A percentile compares a stretch with the other conserved stretches of the same genome.
Conservation (phyloP, 2,329 filamentous ascomycete genomes). For the Gnomoniopsis sp. region DNA sequence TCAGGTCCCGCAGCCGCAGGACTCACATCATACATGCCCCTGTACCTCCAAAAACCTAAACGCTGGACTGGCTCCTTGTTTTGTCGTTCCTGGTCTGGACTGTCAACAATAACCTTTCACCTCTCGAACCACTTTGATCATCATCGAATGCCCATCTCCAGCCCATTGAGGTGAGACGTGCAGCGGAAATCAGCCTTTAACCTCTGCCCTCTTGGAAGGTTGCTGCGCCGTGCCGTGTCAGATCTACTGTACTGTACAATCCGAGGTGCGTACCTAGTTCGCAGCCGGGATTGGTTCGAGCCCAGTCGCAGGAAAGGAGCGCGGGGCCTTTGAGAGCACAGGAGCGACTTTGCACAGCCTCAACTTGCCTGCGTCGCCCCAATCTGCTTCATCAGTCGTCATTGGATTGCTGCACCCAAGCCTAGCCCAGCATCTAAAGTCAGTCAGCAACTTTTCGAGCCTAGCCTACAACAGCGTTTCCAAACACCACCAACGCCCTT, state of each 20-base stretch:
- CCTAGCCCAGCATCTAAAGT: neutral
- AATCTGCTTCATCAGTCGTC: slow-evolving; percentile 10
- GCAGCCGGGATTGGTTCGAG: slow-evolving; percentile 16
- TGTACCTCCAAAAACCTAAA: too few species aligned
- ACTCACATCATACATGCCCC: too few species aligned
- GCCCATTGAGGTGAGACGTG: too few species aligned
- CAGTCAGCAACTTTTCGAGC: neutral
- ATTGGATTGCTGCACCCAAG: slow-evolving; percentile 7
- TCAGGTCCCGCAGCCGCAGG: too few species aligned
- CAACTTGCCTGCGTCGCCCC: slow-evolving; percentile 15
- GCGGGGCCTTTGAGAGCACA: slow-evolving; percentile 14
- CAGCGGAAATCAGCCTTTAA: too few species aligned
- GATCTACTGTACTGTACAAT: too few species aligned
- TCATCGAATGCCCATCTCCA: too few species aligned
- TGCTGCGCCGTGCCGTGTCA: neutral
- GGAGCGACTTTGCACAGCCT: slow-evolving; percentile 16
- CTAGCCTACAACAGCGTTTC: neutral
- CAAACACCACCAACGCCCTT: neutral
- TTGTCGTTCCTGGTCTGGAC: too few species aligned
- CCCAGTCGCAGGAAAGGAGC: neutral
- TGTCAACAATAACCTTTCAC: too few species aligned
- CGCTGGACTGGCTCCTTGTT: too few species aligned
- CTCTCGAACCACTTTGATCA: too few species aligned
- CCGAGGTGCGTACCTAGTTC: neutral
- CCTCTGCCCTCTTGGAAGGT: neutral